Conservation (phyloP, 345 rosid species). For the Lagerstroemia speciosa region DNA sequence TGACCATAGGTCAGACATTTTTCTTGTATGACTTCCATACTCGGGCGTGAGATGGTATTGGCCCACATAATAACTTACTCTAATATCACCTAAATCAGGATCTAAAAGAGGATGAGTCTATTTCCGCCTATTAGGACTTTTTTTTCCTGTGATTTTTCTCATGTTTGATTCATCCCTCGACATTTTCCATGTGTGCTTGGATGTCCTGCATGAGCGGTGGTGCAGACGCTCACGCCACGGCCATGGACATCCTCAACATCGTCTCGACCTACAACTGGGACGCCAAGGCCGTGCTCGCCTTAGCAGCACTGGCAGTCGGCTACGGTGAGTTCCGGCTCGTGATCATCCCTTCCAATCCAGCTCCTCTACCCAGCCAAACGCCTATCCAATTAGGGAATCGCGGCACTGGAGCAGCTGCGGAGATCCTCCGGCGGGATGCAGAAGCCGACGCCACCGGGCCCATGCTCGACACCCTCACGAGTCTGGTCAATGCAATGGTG, state of each 20-base stretch:
- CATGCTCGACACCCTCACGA: slow-evolving; percentile 27
- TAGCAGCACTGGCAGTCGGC: slow-evolving; percentile 45
- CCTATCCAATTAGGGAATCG: slow-evolving; percentile 51
- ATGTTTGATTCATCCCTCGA: too few relatives aligned
- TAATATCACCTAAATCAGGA: too few relatives aligned
- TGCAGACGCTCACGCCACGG: slow-evolving; percentile 38
- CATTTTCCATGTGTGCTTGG: too few relatives aligned
- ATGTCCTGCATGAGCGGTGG: slow-evolving; percentile 36
- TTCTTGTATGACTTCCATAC: too few relatives aligned
- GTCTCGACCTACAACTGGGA: slow-evolving; percentile 46
- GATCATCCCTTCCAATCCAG: too few relatives aligned
- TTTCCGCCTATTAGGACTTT: too few relatives aligned
- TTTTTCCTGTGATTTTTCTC: too few relatives aligned
- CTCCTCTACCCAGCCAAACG: slow-evolving; percentile 32
- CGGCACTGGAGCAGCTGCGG: slow-evolving; percentile 45
- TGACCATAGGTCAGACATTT: too few relatives aligned
- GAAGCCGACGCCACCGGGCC: slow-evolving; percentile 22
- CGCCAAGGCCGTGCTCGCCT: slow-evolving; percentile 41
- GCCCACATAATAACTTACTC: too few relatives aligned
- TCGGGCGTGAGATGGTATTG: too few relatives aligned
- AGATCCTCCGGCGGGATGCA: slow-evolving; percentile 22
- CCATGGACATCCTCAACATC: slow-evolving; percentile 28
- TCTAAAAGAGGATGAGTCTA: too few relatives aligned
- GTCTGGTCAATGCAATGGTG: slow-evolving; percentile 32
- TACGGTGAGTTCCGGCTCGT: slow-evolving; percentile 59